These are phyloP conservation scores for Trichoderma afroharzianum DNA, from an alignment of 2,329 filamentous ascomycete species.

Conservation along the genomic window DNA sequence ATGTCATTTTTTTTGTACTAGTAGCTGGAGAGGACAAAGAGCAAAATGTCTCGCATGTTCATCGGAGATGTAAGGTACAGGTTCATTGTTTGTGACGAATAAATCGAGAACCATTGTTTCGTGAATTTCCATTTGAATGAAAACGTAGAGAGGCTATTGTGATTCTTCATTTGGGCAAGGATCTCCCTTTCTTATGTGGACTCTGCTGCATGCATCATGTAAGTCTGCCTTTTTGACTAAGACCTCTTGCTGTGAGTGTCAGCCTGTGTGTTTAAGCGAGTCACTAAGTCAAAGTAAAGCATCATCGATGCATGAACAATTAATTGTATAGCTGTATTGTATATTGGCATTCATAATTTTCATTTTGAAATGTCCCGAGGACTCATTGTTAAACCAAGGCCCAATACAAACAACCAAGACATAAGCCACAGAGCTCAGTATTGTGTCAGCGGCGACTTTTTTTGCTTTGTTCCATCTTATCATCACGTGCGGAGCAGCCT, in stretches of 20 bases:
- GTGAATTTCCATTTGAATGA: background rate
- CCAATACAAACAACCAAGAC: background rate
- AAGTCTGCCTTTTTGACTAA: background rate
- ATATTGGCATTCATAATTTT: background rate
- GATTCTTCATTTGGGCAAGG: background rate
- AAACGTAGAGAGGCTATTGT: background rate
- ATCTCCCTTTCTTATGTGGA: background rate
- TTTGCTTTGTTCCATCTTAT: background rate
- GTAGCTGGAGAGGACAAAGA: background rate
- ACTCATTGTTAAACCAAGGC: background rate
- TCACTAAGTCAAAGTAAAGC: background rate
- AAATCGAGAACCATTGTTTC: background rate
- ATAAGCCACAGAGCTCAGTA: background rate
- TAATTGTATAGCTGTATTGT: background rate
- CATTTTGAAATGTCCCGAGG: background rate
- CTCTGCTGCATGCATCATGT: conserved; percentile 9
- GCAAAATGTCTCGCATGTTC: background rate
- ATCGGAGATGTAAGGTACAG: background rate
- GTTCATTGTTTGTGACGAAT: background rate
- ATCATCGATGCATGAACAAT: background rate
- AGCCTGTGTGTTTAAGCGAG: background rate
- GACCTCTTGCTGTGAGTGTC: background rate
- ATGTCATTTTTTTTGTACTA: background rate
- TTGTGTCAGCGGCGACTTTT: background rate
- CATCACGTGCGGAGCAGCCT: background rate